Percentiles rank a stretch among this genome's conserved stretches.
These are phyloP conservation scores for Conticribra guillardii DNA, from an alignment of 108 stramenopile species.

Conservation along the genomic window DNA sequence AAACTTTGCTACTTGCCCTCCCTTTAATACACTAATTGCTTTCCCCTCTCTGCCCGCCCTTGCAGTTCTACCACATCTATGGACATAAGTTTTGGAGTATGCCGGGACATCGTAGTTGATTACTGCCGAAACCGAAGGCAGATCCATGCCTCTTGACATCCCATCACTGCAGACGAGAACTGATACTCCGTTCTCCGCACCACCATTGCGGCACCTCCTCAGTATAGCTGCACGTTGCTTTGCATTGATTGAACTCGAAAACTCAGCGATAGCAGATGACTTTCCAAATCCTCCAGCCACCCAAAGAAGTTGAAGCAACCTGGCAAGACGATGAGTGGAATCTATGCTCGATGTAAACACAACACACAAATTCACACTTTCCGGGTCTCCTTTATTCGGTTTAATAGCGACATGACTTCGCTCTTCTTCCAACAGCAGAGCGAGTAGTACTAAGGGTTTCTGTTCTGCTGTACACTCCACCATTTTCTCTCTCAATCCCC, in stretches of 20 bases:
- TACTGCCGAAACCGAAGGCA: slow-evolving; percentile 63
- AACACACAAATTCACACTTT: slow-evolving; percentile 53
- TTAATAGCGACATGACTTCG: slow-evolving; percentile 6
- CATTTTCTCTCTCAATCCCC: slow-evolving; percentile 49
- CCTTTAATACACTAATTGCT: slow-evolving; percentile 75
- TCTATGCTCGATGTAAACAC: slow-evolving; percentile 96
- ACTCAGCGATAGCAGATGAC: slow-evolving; percentile 62
- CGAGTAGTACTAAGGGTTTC: slow-evolving; percentile 90
- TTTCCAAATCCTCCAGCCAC: slow-evolving; percentile 53
- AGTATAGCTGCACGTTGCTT: slow-evolving; percentile 67
- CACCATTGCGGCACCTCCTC: slow-evolving; percentile 59
- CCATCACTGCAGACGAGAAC: slow-evolving; percentile 87
- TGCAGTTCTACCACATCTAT: slow-evolving; percentile 86
- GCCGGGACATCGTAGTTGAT: slow-evolving; percentile 86
- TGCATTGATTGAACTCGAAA: slow-evolving; percentile 73
- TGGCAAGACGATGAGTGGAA: slow-evolving; percentile 91
- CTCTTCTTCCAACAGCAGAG: slow-evolving; percentile 78
- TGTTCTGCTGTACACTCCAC: slow-evolving; percentile 59
- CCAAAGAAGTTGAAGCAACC: slow-evolving; percentile 88
- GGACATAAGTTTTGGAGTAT: slow-evolving; percentile 87
- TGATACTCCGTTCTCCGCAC: slow-evolving; percentile 40
- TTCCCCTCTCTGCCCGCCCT: slow-evolving; percentile 72
- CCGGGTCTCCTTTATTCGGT: slow-evolving; percentile 5
- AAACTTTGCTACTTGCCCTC: slow-evolving; percentile 74
- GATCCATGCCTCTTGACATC: slow-evolving; percentile 87